Base-by-base conservation (phyloP, 257 asterid species). In the Jaltomata sinuosa region DNA sequence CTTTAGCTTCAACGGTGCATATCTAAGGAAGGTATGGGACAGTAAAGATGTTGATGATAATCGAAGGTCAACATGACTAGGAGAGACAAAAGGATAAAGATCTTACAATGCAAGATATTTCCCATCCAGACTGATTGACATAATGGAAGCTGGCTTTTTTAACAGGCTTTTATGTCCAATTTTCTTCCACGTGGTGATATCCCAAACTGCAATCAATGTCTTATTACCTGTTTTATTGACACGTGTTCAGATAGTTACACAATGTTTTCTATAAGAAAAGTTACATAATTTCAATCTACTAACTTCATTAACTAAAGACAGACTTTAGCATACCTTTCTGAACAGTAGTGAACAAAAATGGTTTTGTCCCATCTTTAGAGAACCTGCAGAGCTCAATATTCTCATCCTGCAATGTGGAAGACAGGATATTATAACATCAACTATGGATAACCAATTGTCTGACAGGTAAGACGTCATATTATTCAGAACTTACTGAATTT, bases 311-410 rank as follows among this genome's bases (percentile, higher is more conserved):
- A 53, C 80, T 34, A 85, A 29, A 72, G 52, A 36, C 42, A 61
- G 52, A 64, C 55, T 77, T 55, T 19, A 57, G 38, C n/a, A 47
- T 85, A 93, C 99, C 99, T 89, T 88, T 92, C 89, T 92, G 97
- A 84, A 93, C 92, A 79, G 93, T 81, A 90, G 94, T 90, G 87
- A 97, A 97, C 86, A 97, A 86, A 90, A 97, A 97, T 21, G 99
- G 99, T 84, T 91, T 95, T 81, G 99, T 93, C 87, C 99, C 99
- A 85, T 97, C 98, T 89, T 93, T 95, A 67, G 99, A 97, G 89
- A 97, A 97, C 68, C 97, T 92, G 89, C 99, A 97, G 80, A 89
- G 91, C 89, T 92, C 99, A 84, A 95, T 90, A 86, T 84, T 95
- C 91, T 97, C 99, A 91, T 95, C 97, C 99, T 97, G 86, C 88